Base-by-base conservation (phyloP, 495 filamentous ascomycete genomes). In the Xylaria scruposa region DNA sequence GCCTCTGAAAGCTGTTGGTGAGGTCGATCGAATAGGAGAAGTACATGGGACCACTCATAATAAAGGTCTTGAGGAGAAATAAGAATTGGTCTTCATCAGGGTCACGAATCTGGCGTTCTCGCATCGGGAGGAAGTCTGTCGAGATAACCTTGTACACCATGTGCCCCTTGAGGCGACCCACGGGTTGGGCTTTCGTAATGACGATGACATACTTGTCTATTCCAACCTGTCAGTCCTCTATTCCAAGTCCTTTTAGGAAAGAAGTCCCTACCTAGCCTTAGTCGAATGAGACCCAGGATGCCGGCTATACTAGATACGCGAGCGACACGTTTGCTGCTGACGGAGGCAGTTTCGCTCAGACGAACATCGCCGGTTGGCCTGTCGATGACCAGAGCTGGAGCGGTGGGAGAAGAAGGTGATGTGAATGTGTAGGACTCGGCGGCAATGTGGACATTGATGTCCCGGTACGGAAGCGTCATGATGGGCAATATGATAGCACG, bases 1-100 rank as follows among this genome's bases (percentile, higher is more conserved):
- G 96, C 63, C 97, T 88, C 82, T 99, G 96, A 82, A 97, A 97
- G 79, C 87, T 93, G 83, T 95, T 98, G 60, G 96, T 99, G 72
- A 99, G 84, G 77, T 99, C 96, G 76, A 96, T 86, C 21, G 94
- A 93, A 84, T 99, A 99, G 58, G 96, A 98, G 79, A 98, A 98
- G 85, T 97, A 98, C 92, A 98, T 94, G 8, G 95, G 94, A 0
- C 92, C 91, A 4, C 88, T 90, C 76, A 92, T 92, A 64, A 99
- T 86, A 64, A 94, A 87, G 26, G 86, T 87, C 77, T 92, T 92
- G 62, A 98, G 85, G 17, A 98, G 83, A 17, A 87, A 83, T 29
- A 98, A 85, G 82, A 97, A 98, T 67, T 88, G 90, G 81, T 98
- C 94, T 85, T 99, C 96, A 75, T 99, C 97, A 46, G 88, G 88